Evolutionary conservation across 176 grass and related monocot species (phyloP), one percentile per base, ranked within the genome.

Genomic region (Oryza rufipogon): DNA sequence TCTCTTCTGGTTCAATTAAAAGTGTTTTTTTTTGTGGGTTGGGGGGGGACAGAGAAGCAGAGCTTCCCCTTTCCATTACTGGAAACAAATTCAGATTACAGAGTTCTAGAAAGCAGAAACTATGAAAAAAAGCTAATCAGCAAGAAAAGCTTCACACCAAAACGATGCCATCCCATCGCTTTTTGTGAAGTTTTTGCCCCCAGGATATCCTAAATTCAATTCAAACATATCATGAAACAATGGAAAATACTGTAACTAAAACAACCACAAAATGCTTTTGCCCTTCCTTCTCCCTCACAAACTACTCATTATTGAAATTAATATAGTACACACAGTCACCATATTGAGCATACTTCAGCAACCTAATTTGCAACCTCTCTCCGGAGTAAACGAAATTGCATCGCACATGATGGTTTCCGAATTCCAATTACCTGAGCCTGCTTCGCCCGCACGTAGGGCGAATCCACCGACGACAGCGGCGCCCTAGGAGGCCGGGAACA

Each of bases 361-460:
- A 45, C 52, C 20, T 22, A 78, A 88, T 66, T 25, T 58, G 54
- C 17, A 58, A 3, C 6, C 54, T 58, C 1, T 56, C 17, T 7
- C 17, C 5, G n/a, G 54, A 58, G 19, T n/a, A 19, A 75, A 66
- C 36, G 44, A 17, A 78, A 88, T 66, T 19, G 76, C 16, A 20
- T n/a, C 28, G 70, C 32, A n/a, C 32, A 56, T 11, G 84, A 12
- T 14, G 73, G 33, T 4, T 13, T 11, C 2, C 15, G 42, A 17
- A 2, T 17, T 15, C 1, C 15, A 64, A 68, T 90, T 89, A 89
- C 91, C 91, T 92, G 87, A 25, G 77, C 91, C 66, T 89, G 87
- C 80, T 89, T 92, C 26, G 87, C 87, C 73, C 91, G 72, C 77
- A 84, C 66, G 71, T 89, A 92, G 4, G 87, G 87, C 5, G 91